Percentiles rank a stretch among this genome's conserved stretches.
Conservation (phyloP, 768 basidiomycete species). For the Tylopilus felleus region DNA sequence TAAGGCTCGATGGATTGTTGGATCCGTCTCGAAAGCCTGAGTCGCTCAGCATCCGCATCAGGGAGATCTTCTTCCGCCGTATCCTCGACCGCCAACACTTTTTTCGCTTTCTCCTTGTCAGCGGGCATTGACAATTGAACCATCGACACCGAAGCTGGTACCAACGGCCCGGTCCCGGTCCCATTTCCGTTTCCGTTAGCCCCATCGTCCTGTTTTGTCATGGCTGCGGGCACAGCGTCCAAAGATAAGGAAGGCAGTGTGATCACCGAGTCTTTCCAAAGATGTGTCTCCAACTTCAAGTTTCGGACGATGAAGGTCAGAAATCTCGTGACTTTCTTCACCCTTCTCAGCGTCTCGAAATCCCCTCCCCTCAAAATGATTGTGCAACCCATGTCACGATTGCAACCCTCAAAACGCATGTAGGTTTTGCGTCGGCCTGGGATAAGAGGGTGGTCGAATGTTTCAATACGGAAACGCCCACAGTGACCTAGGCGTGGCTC, state of each 20-base stretch:
- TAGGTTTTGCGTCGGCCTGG: constrained; percentile 94
- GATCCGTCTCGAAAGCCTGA: constrained; percentile 71
- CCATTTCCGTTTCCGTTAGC: constrained; percentile 23
- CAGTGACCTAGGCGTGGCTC: constrained; percentile 92
- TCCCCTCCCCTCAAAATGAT: constrained; percentile 88
- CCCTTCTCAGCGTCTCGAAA: constrained; percentile 69
- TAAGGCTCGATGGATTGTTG: constrained; percentile 83
- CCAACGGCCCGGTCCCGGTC: constrained; percentile 4
- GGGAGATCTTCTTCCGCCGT: constrained; percentile 47
- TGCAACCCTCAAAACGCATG: constrained; percentile 98
- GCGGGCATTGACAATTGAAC: constrained; percentile 19
- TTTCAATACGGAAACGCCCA: constrained; percentile 79
- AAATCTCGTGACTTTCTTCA: constrained; percentile 93
- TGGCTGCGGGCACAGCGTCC: constrained; percentile 56
- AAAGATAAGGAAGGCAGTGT: constrained; percentile 63
- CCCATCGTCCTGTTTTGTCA: constrained; percentile 23
- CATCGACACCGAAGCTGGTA: constrained; percentile 25
- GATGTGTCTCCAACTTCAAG: constrained; percentile 86
- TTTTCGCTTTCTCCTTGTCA: constrained; percentile 18
- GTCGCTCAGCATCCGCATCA: constrained; percentile 69
- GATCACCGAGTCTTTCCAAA: constrained; percentile 90
- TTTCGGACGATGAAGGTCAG: constrained; percentile 91
- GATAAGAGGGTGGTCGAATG: constrained; percentile 91
- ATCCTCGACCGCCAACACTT: constrained; percentile 23
- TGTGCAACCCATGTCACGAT: constrained; percentile 90